These are phyloP conservation scores for Calocybe cyanea DNA, from an alignment of 768 basidiomycete species.

Conservation along the genomic window DNA sequence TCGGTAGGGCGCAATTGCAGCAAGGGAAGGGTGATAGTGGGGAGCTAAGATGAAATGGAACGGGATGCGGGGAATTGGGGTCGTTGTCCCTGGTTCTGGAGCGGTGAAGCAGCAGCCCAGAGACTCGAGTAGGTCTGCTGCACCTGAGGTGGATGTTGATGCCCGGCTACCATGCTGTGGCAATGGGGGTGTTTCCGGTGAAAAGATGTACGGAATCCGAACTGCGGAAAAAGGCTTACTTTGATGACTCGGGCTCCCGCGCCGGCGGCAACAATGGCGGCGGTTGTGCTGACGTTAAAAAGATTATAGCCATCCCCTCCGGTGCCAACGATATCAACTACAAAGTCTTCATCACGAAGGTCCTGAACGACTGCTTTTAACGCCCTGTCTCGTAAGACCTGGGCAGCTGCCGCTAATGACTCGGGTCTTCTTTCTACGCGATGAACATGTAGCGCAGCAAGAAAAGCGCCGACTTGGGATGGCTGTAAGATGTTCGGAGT, in stretches of 20 bases:
- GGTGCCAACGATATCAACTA: constrained; percentile 80
- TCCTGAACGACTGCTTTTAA: constrained; percentile 58
- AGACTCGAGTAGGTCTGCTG: constrained; percentile 86
- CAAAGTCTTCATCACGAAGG: constrained; percentile 57
- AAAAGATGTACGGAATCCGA: too few relatives aligned
- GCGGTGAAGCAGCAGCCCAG: constrained; percentile 74
- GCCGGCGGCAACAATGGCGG: constrained; percentile 90
- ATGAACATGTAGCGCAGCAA: constrained; percentile 80
- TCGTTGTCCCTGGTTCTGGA: constrained; percentile 53
- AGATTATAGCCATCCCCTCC: constrained; percentile 95
- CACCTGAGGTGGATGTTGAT: constrained; percentile 91
- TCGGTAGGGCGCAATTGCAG: constrained; percentile 77
- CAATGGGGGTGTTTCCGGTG: background rate
- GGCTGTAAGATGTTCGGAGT: constrained; percentile 60
- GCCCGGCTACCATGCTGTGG: constrained; percentile 84
- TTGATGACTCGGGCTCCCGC: constrained; percentile 93
- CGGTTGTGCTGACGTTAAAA: constrained; percentile 95
- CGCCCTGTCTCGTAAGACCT: constrained; percentile 67
- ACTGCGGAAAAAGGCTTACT: constrained; percentile 35
- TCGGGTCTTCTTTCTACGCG: constrained; percentile 74
- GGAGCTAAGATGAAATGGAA: constrained; percentile 95
- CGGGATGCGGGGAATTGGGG: constrained; percentile 61
- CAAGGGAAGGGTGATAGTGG: constrained; percentile 88
- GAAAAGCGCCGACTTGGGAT: constrained; percentile 83
- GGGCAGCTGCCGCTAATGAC: constrained; percentile 74